These are phyloP conservation scores for Fusarium annulatum DNA, from an alignment of 2,329 filamentous ascomycete genomes.

Conservation along the genomic window DNA sequence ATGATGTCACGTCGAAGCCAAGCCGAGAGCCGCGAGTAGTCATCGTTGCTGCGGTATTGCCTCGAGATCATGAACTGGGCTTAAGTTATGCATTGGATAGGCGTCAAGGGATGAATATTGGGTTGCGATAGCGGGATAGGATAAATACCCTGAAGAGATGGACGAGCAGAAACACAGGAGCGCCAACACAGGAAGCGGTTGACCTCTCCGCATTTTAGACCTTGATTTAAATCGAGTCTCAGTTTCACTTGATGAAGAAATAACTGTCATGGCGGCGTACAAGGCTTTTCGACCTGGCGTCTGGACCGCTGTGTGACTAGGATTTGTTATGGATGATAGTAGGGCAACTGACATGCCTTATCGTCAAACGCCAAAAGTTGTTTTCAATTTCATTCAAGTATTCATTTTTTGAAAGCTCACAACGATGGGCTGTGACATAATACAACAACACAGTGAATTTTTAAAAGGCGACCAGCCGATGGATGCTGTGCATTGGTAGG, in stretches of 20 bases:
- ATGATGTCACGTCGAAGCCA: slow-evolving; percentile 48
- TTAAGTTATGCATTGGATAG: slow-evolving; percentile 23
- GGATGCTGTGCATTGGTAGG: neutral
- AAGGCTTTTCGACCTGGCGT: slow-evolving; percentile 1
- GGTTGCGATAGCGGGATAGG: slow-evolving; percentile 3
- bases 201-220: slow-evolving; percentile 4
- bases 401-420: neutral
- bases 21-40: slow-evolving; percentile 21
- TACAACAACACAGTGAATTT: neutral
- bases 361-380: neutral
- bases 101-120: slow-evolving; percentile 36
- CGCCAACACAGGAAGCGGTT: neutral
- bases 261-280: neutral
- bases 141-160: slow-evolving; percentile 36
- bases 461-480: neutral
- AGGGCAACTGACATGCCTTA: slow-evolving; percentile 16
- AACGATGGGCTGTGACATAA: neutral
- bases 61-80: neutral
- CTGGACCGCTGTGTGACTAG: neutral
- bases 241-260: slow-evolving; percentile 6
- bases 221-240: slow-evolving; percentile 10
- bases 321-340: neutral
- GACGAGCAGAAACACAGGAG: slow-evolving; percentile 15
- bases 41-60: slow-evolving; percentile 9
- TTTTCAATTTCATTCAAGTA: neutral